These are phyloP conservation scores for Diplotaxis tenuifolia DNA, from an alignment of 345 rosid species.

Conservation along the genomic window DNA sequence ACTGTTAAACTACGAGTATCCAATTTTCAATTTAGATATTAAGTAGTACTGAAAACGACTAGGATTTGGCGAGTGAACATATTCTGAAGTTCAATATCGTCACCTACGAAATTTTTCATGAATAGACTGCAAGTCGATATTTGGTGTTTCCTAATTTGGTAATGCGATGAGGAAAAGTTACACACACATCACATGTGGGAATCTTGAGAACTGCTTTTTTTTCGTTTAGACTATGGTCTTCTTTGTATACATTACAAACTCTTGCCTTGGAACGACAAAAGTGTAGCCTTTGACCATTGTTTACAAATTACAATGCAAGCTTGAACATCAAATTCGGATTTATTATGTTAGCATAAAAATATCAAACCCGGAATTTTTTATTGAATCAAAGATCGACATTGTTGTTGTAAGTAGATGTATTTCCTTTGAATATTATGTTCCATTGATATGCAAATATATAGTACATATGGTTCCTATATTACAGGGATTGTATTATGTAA, in stretches of 20 bases:
- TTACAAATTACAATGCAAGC: not conserved
- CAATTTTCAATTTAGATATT: not conserved
- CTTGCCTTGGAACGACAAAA: not conserved
- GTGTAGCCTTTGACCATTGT: slow-evolving; percentile 15
- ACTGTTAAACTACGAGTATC: not conserved
- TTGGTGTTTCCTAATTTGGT: not conserved
- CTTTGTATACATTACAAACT: not conserved
- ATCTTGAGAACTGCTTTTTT: not conserved
- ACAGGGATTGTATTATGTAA: no score
- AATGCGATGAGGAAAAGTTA: not conserved
- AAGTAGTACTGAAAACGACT: no score
- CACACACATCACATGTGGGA: not conserved
- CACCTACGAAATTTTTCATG: not conserved
- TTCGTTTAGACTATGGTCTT: no score
- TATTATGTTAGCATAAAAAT: not conserved
- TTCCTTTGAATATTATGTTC: no score
- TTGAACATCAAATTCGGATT: not conserved
- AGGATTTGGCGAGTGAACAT: no score
- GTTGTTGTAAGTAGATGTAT: no score
- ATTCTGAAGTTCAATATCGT: no score
- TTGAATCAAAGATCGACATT: no score
- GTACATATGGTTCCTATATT: no score
- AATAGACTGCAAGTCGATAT: not conserved
- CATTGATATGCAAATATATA: no score
- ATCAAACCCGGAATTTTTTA: no score